phyloP scores from a whole-genome alignment of 2,329 filamentous ascomycete genomes.

The Pseudomassariella vexata region DNA sequence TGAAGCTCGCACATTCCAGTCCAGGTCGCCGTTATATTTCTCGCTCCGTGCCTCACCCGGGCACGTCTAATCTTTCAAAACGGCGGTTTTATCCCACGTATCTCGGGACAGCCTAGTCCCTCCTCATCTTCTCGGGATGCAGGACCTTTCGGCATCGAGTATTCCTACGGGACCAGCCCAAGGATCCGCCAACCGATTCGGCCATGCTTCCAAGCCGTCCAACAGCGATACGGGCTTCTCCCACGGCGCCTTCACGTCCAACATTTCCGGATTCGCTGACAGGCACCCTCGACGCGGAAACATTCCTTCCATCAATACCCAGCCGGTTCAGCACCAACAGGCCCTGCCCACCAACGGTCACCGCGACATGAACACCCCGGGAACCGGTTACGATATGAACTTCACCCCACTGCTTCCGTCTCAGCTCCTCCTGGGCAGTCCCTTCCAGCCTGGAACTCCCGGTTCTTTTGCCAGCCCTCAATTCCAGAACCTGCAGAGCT shows the following conservation, averaged over 20 bases:
- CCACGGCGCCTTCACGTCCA: constrained; percentile 85
- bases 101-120: constrained; percentile 81
- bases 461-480: constrained; percentile 85
- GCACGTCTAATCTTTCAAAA: constrained; percentile 64
- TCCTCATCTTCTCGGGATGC: constrained; percentile 86
- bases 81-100: constrained; percentile 73
- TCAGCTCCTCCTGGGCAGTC: constrained; percentile 88
- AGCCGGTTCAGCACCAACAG: constrained; percentile 47
- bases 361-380: constrained; percentile 82
- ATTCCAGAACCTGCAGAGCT: constrained; percentile 78
- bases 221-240: constrained; percentile 86
- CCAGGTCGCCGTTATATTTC: constrained; percentile 18
- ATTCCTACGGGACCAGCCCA: constrained; percentile 51
- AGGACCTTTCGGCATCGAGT: constrained; percentile 68
- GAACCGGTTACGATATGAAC: constrained; percentile 93
- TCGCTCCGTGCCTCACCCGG: constrained; percentile 31
- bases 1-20: constrained; percentile 17
- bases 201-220: constrained; percentile 73
- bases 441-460: constrained; percentile 92
- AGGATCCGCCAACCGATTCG: constrained; percentile 56
- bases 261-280: constrained; percentile 79
- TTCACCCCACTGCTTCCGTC: constrained; percentile 95
- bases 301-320: constrained; percentile 90
- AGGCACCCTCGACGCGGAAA: constrained; percentile 79
- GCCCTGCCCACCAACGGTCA: constrained; percentile 47